Percentiles rank a stretch among this genome's conserved stretches.
Evolutionary conservation across 352 stramenopile species (phyloP).

Genomic region (Saprolegnia diclina): DNA sequence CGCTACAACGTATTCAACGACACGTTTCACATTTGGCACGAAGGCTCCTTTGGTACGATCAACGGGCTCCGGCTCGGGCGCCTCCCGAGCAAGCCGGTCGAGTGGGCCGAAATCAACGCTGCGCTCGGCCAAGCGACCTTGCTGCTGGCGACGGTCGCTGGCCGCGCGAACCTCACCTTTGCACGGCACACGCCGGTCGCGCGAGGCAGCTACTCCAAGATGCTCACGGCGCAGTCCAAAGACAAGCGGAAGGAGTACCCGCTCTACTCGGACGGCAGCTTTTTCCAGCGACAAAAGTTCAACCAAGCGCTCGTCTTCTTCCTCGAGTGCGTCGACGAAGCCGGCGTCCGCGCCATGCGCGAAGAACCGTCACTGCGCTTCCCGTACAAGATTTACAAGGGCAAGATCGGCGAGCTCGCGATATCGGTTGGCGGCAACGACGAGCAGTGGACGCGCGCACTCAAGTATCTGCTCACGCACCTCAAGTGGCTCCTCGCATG

Average conservation of each 20-base stretch:
- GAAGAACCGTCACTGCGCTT: conserved; percentile 86
- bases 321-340: conserved; percentile 85
- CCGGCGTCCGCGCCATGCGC: conserved; percentile 75
- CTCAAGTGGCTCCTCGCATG: conserved; percentile 91
- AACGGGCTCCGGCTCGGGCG: conserved; percentile 81
- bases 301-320: conserved; percentile 89
- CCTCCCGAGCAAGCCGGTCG: conserved; percentile 71
- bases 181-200: conserved; percentile 76
- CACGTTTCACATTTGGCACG: conserved; percentile 89
- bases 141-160: conserved; percentile 74
- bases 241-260: conserved; percentile 47
- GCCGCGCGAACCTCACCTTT: conserved; percentile 78
- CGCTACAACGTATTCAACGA: conserved; percentile 88
- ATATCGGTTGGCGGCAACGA: conserved; percentile 81
- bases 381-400: conserved; percentile 86
- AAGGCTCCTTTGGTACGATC: conserved; percentile 84
- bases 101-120: conserved; percentile 89
- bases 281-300: conserved; percentile 86
- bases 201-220: conserved; percentile 79
- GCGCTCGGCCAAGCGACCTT: conserved; percentile 80
- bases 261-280: conserved; percentile 71
- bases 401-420: conserved; percentile 85
- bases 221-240: conserved; percentile 78
- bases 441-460: conserved; percentile 87
- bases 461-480: conserved; percentile 90